Conservation (phyloP, 1,284 basidiomycete species). For the Leucoagaricus sp. region DNA sequence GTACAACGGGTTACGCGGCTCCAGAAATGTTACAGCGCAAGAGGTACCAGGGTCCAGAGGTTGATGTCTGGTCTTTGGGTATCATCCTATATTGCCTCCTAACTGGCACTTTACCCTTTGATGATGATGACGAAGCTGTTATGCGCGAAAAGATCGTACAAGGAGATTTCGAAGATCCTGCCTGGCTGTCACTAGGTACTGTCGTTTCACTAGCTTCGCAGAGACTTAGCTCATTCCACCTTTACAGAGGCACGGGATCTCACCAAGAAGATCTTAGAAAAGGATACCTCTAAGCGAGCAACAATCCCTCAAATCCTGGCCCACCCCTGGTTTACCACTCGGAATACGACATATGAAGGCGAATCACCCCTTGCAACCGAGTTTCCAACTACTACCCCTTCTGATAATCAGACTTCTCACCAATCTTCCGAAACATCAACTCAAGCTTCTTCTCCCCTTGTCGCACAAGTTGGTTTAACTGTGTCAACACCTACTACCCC, state of each 20-base stretch:
- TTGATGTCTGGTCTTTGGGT: slow-evolving; percentile 97
- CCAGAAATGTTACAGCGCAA: slow-evolving; percentile 93
- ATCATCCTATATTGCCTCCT: slow-evolving; percentile 94
- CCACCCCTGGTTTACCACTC: slow-evolving; percentile 86
- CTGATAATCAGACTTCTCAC: slow-evolving; percentile 24
- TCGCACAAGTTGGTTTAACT: slow-evolving; percentile 50
- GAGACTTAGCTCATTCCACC: slow-evolving; percentile 6
- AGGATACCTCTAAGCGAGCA: slow-evolving; percentile 76
- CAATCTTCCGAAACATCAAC: slow-evolving; percentile 50
- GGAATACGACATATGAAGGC: slow-evolving; percentile 34
- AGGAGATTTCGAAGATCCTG: slow-evolving; percentile 90
- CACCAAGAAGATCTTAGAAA: slow-evolving; percentile 78
- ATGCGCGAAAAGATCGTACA: slow-evolving; percentile 90
- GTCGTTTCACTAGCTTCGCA: slow-evolving; percentile 1
- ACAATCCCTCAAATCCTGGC: slow-evolving; percentile 85
- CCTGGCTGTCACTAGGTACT: slow-evolving; percentile 85
- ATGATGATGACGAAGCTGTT: slow-evolving; percentile 90
- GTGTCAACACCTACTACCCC: slow-evolving; percentile 60
- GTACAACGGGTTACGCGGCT: slow-evolving; percentile 94
- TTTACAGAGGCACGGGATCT: slow-evolving; percentile 78
- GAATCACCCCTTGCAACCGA: slow-evolving; percentile 26
- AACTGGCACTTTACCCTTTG: slow-evolving; percentile 94
- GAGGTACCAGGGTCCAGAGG: slow-evolving; percentile 94
- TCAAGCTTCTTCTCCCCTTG: slow-evolving; percentile 52
- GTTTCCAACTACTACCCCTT: slow-evolving; percentile 10